These are phyloP conservation scores for Vitellaria paradoxa DNA, from an alignment of 179 eudicot genomes.

Conservation along the genomic window DNA sequence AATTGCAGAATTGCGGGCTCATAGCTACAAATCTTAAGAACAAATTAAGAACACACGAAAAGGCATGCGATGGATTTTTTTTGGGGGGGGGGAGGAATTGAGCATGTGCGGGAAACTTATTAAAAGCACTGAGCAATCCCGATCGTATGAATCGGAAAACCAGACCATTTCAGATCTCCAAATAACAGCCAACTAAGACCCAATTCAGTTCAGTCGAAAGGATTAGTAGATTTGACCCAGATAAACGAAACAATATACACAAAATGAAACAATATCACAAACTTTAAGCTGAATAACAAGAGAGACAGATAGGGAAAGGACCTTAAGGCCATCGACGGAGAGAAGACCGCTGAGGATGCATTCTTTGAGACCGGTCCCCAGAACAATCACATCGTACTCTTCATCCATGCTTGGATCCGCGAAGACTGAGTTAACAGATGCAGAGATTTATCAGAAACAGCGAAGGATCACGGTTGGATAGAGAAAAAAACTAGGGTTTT, in stretches of 20 bases:
- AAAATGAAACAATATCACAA: too few relatives aligned
- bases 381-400: slow-evolving; percentile 78
- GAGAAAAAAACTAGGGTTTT: too few relatives aligned
- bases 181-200: background rate
- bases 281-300: background rate
- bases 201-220: background rate
- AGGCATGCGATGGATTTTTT: too few relatives aligned
- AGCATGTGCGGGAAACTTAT: background rate
- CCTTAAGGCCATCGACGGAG: slow-evolving; percentile 86
- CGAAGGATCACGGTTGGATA: too few relatives aligned
- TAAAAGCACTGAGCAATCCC: slow-evolving; percentile 1
- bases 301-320: slow-evolving; percentile 5
- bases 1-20: background rate
- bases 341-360: slow-evolving; percentile 91
- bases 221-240: slow-evolving; percentile 6
- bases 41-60: too few relatives aligned
- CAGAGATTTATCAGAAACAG: background rate
- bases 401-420: slow-evolving; percentile 58
- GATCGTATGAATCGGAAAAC: slow-evolving; percentile 1
- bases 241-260: too few relatives aligned
- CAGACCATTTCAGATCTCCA: background rate
- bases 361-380: slow-evolving; percentile 86
- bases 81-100: too few relatives aligned
- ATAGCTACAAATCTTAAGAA: background rate
- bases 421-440: background rate